Evolutionary conservation across 306 rosid species (phyloP).

Genomic region (Cicer yamashitae): DNA sequence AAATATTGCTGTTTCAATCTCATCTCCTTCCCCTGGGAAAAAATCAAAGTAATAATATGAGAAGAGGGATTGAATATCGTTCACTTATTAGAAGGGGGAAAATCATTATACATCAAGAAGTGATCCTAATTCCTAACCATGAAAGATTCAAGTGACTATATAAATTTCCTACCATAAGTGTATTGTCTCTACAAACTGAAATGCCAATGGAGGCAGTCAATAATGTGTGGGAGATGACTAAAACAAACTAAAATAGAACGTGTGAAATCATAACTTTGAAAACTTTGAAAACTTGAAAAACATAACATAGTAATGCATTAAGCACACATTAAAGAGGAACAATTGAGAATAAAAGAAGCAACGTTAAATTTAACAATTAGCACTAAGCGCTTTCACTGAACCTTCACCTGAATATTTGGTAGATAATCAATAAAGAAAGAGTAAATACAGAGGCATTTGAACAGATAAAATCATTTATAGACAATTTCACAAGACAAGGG

Average conservation of each 20-base stretch:
- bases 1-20: constrained; percentile 76
- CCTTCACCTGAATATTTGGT: constrained; percentile 24
- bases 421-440: constrained; percentile 31
- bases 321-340: constrained; percentile 35
- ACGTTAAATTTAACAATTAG: constrained; percentile 24
- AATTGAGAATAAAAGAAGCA: constrained; percentile 33
- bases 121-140: constrained; percentile 39
- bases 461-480: constrained; percentile 27
- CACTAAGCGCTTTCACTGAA: constrained; percentile 10
- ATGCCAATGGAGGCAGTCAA: constrained; percentile 30
- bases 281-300: constrained; percentile 30
- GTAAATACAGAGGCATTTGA: constrained; percentile 9
- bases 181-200: constrained; percentile 17
- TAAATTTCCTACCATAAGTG: constrained; percentile 11
- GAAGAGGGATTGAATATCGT: constrained; percentile 12
- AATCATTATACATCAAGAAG: constrained; percentile 4
- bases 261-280: constrained; percentile 13
- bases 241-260: constrained; percentile 28
- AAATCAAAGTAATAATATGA: constrained; percentile 24
- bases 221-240: constrained; percentile 30
- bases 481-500: constrained; percentile 7
- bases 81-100: constrained; percentile 23
- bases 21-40: constrained; percentile 75
- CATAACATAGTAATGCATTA: constrained; percentile 32
- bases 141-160: constrained; percentile 35